Base-by-base conservation (phyloP, 2,329 filamentous ascomycete genomes). In the Clonostachys rosea region DNA sequence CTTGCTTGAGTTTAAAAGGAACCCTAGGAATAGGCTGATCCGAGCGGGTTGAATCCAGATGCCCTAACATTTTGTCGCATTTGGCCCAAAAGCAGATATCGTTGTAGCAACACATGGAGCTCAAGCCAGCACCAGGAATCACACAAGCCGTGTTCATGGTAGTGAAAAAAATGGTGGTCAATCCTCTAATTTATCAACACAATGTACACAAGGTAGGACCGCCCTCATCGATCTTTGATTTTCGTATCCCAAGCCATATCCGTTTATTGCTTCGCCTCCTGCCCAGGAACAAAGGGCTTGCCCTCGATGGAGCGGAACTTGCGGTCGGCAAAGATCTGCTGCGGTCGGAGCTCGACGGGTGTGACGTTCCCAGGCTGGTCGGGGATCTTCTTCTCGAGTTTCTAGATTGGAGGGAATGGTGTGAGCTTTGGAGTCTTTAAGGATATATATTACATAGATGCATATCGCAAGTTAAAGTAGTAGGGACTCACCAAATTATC, bases 321-420 rank as follows among this genome's bases (percentile, higher is more conserved):
- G 54, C 72, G 69, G 55, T 83, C 78, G 49, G 79, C 74, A 60
- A 80, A 81, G 63, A 83, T 81, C 66, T 83, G 80, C 61, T 72
- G 74, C 58, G 79, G 75, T 60, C 86, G 79, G 56, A 90, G 77
- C 65, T 92, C 87, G 55, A 94, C 83, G 44, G 88, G 89, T 33
- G 77, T 82, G 58, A 83, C 78, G 61, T 82, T 79, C 62, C 78
- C 75, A 51, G 86, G 87, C 55, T 87, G 75, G 55, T 87, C 85
- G 52, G 89, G 89, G 55, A 94, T 85, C 54, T 77, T 79, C 74
- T 94, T 94, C 67, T 91, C 86, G 53, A 94, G 75, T 71, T 87
- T 87, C 88, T 92, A 39, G 40, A 6, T n/a, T 20, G 37, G 14
- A 18, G 33, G 18, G 8, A 34, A 33, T 5, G 18, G 20, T 17